A percentile compares a stretch with the other conserved stretches of the same genome.
Evolutionary conservation across 495 filamentous ascomycete species (phyloP).

Genomic region (Thozetella sp.): DNA sequence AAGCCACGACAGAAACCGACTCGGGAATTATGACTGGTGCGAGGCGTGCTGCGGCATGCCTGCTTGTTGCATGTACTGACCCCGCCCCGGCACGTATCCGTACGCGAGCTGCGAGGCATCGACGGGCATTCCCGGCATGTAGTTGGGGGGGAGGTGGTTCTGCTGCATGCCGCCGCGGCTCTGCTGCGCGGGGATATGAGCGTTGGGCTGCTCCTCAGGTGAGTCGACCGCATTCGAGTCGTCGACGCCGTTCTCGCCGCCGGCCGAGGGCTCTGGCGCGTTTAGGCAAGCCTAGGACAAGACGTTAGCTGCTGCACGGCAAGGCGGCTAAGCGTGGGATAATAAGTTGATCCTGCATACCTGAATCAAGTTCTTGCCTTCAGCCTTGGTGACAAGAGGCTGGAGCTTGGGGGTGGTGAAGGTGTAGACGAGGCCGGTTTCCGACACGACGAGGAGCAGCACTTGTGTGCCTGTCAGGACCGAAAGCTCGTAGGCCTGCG

Average conservation of each 20-base stretch:
- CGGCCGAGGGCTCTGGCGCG: constrained; percentile 88
- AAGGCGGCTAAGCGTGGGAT: neutral
- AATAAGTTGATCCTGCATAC: constrained; percentile 51
- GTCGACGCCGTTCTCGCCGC: constrained; percentile 89
- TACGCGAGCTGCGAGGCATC: constrained; percentile 62
- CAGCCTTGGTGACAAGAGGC: constrained; percentile 97
- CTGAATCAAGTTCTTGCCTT: constrained; percentile 99
- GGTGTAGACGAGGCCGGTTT: constrained; percentile 98
- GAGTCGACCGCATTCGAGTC: constrained; percentile 63
- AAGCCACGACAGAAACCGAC: constrained; percentile 22
- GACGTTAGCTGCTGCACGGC: constrained; percentile 9
- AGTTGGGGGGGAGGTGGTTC: constrained; percentile 49
- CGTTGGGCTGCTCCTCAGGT: constrained; percentile 61
- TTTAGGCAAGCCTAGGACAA: constrained; percentile 81
- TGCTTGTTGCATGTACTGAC: constrained; percentile 55
- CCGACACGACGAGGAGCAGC: constrained; percentile 93
- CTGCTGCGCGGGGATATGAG: constrained; percentile 58
- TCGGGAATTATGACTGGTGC: constrained; percentile 46
- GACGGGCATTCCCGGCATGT: constrained; percentile 55
- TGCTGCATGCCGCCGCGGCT: constrained; percentile 52
- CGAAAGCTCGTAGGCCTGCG: constrained; percentile 93
- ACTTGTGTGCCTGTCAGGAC: constrained; percentile 99
- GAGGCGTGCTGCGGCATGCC: constrained; percentile 57
- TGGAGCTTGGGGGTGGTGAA: constrained; percentile 99
- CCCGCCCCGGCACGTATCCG: constrained; percentile 55